These are phyloP conservation scores for Talaromyces proteolyticus DNA, from an alignment of 495 filamentous ascomycete genomes.

Conservation along the genomic window DNA sequence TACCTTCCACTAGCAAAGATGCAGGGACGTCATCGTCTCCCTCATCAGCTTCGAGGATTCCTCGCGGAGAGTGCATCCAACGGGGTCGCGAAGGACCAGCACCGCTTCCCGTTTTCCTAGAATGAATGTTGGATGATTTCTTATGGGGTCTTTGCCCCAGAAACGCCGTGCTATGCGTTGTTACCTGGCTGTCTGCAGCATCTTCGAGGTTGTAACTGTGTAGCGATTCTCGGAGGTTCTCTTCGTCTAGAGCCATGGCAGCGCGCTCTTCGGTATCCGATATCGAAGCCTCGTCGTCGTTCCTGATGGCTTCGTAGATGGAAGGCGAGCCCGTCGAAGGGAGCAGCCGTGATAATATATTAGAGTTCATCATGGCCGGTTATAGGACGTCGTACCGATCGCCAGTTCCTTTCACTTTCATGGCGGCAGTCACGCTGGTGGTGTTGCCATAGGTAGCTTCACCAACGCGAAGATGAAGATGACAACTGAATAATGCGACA, in stretches of 20 bases:
- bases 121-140: slow-evolving; percentile 9
- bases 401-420: neutral
- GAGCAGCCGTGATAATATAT: slow-evolving; percentile 68
- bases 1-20: slow-evolving; percentile 75
- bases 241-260: slow-evolving; percentile 63
- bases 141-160: slow-evolving; percentile 13
- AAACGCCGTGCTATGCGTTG: slow-evolving; percentile 48
- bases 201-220: slow-evolving; percentile 68
- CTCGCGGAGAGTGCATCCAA: slow-evolving; percentile 26
- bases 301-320: slow-evolving; percentile 65
- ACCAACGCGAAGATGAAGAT: neutral
- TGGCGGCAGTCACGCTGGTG: too few relatives aligned
- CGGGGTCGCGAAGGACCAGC: slow-evolving; percentile 25
- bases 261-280: slow-evolving; percentile 63
- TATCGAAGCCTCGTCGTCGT: slow-evolving; percentile 51
- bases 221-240: slow-evolving; percentile 59
- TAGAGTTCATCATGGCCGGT: slow-evolving; percentile 63
- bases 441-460: neutral
- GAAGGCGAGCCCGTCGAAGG: slow-evolving; percentile 59
- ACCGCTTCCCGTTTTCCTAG: slow-evolving; percentile 15
- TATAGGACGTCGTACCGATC: neutral
- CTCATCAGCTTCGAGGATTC: slow-evolving; percentile 54
- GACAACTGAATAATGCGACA: neutral
- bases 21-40: slow-evolving; percentile 77
- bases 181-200: slow-evolving; percentile 57